Percentiles rank a stretch among this genome's conserved stretches.
phyloP scores from a whole-genome alignment of 768 basidiomycete species.

The Tephrocybe sp. region DNA sequence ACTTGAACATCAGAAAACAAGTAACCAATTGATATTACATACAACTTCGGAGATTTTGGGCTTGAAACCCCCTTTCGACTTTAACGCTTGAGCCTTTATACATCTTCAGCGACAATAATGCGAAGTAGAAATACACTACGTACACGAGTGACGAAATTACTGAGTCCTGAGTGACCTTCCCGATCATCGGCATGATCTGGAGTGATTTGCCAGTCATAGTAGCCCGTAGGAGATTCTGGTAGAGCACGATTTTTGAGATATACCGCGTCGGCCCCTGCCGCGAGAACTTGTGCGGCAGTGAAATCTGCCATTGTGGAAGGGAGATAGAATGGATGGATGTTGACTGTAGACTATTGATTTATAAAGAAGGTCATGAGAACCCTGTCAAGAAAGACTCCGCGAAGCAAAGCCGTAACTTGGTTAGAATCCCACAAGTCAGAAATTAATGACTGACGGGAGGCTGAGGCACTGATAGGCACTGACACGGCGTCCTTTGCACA shows the following conservation, averaged over 20 bases:
- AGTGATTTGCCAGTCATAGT: constrained; percentile 42
- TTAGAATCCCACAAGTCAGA: too few species aligned
- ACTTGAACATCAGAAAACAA: background rate
- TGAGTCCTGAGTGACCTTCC: constrained; percentile 34
- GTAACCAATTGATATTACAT: too few species aligned
- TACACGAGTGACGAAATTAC: constrained; percentile 29
- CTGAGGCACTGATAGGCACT: too few species aligned
- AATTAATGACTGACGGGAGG: too few species aligned
- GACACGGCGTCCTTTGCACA: too few species aligned
- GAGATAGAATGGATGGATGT: too few species aligned
- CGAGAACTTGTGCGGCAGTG: constrained; percentile 23
- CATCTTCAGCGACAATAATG: too few species aligned
- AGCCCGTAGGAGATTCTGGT: constrained; percentile 42
- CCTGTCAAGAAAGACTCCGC: too few species aligned
- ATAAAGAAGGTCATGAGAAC: too few species aligned
- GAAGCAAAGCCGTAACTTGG: too few species aligned
- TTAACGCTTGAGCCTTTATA: constrained; percentile 21
- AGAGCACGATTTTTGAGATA: constrained; percentile 36
- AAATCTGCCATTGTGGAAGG: constrained; percentile 20
- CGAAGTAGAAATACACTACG: background rate
- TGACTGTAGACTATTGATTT: too few species aligned
- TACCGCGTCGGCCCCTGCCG: constrained; percentile 29
- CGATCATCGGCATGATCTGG: constrained; percentile 24
- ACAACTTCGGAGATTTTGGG: constrained; percentile 25
- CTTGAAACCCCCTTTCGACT: constrained; percentile 21